phyloP scores from a whole-genome alignment of 2,329 filamentous ascomycete species.

The Venturia aucupariae region DNA sequence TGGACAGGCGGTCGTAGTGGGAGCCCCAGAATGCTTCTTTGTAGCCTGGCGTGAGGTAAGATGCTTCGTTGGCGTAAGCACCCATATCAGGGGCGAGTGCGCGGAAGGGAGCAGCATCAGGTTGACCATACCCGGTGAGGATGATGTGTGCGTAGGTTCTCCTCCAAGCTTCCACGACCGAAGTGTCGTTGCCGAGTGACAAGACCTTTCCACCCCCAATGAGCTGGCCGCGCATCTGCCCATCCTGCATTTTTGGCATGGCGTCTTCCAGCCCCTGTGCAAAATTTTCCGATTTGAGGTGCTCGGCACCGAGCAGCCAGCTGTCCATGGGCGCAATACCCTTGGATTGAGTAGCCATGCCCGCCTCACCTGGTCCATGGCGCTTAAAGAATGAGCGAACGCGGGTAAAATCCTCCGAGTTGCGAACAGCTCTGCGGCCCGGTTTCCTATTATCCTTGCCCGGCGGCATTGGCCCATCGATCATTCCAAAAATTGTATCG shows the following conservation, averaged over 20 bases:
- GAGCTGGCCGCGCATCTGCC: constrained; percentile 10
- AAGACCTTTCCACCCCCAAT: constrained; percentile 12
- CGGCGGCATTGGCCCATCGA: not conserved
- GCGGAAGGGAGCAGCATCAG: not conserved
- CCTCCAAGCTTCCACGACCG: constrained; percentile 34
- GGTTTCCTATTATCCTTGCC: not conserved
- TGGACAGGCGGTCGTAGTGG: constrained; percentile 13
- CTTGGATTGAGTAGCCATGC: not conserved
- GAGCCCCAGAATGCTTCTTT: constrained; percentile 13
- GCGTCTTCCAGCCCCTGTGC: constrained; percentile 8
- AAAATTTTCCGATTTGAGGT: constrained; percentile 12
- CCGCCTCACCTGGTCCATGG: constrained; percentile 5
- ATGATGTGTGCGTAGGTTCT: constrained; percentile 34
- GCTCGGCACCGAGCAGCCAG: constrained; percentile 5
- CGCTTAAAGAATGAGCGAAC: constrained; percentile 1
- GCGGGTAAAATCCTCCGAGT: not conserved
- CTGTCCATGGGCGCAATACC: constrained; percentile 8
- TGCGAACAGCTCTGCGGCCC: not conserved
- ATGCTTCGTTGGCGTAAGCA: constrained; percentile 10
- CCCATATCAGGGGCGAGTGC: constrained; percentile 1
- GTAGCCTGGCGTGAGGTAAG: constrained; percentile 10
- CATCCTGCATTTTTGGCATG: constrained; percentile 11
- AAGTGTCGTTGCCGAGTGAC: constrained; percentile 15
- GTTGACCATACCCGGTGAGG: constrained; percentile 15
- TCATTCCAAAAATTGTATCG: constrained; percentile 10